Evolutionary conservation across 2,329 filamentous ascomycete species (phyloP), one percentile per base, ranked within the genome.

Genomic region (Botrytis elliptica): DNA sequence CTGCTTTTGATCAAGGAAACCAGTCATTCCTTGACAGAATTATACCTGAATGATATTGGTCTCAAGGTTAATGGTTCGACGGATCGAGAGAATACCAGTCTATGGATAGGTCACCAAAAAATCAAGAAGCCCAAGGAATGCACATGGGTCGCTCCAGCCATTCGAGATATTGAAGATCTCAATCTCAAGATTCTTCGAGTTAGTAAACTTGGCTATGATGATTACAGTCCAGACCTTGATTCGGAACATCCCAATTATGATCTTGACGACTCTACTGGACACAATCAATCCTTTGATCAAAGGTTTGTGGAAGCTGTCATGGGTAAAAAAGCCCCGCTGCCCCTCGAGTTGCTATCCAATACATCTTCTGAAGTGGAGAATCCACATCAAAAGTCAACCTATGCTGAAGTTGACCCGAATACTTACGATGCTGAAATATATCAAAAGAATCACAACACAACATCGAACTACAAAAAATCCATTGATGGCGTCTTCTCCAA

Each of bases 161-260:
- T 82, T 18, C 75, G 77, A 9, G 73, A 77, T 12, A 78, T 79
- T 57, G 63, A 75, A 46, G 75, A 68, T 16, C 73, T 82, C 29
- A 75, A 78, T 16, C 71, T 82, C 14, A 73, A 77, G 22, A 73
- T 81, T 33, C 72, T 82, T 10, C 69, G 79, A 69, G 81, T 77
- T 16, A 81, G 79, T 1, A 77, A 77, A 14, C 74, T 82, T n/a
- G 79, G 80, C 72, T 82, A 82, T 69, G 80, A 81, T 75, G 80
- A 80, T 66, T 80, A 77, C 63, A 74, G 78, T 40, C 75, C 77
- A 1, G 69, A 76, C 29, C 64, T 67, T 42, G 63, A 73, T 36
- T 74, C 72, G 4, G 42, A 63, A 62, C 65, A 75, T 64, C 75
- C 77, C 3, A 73, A 77, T 36, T 81, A 79, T 69, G 81, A 82